These are phyloP conservation scores for Kwoniella bestiolae DNA, from an alignment of 768 basidiomycete genomes.

Conservation along the genomic window DNA sequence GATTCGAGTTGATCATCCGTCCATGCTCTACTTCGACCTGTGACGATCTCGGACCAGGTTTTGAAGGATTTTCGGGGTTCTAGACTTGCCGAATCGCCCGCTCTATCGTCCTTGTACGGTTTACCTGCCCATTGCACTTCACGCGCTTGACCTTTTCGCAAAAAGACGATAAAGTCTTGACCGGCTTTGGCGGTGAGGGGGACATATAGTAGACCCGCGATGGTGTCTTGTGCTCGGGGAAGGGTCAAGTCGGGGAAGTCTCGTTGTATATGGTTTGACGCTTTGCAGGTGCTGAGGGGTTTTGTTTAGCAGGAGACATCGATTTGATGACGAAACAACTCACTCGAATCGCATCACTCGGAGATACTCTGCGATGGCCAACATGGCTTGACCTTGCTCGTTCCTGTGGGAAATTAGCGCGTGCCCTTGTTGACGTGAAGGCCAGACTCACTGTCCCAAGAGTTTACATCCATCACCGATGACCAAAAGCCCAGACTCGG, in stretches of 20 bases:
- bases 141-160: constrained; percentile 73
- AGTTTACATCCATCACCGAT: constrained; percentile 70
- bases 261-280: constrained; percentile 68
- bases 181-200: constrained; percentile 71
- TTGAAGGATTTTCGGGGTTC: constrained; percentile 82
- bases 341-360: constrained; percentile 69
- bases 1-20: constrained; percentile 83
- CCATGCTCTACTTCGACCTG: constrained; percentile 72
- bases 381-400: constrained; percentile 71
- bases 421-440: constrained; percentile 67
- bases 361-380: constrained; percentile 79
- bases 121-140: constrained; percentile 79
- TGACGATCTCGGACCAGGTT: constrained; percentile 74
- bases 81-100: constrained; percentile 60
- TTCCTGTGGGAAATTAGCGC: constrained; percentile 54
- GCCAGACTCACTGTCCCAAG: constrained; percentile 60
- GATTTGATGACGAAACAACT: constrained; percentile 54
- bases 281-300: constrained; percentile 66
- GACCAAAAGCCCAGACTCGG: constrained; percentile 61
- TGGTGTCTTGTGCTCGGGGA: constrained; percentile 63
- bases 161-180: constrained; percentile 78
- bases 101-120: constrained; percentile 63
- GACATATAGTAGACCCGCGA: constrained; percentile 76
- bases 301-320: background rate
- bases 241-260: constrained; percentile 76